Conservation (phyloP, 2,329 filamentous ascomycete genomes). For the Sporothrix mexicana region DNA sequence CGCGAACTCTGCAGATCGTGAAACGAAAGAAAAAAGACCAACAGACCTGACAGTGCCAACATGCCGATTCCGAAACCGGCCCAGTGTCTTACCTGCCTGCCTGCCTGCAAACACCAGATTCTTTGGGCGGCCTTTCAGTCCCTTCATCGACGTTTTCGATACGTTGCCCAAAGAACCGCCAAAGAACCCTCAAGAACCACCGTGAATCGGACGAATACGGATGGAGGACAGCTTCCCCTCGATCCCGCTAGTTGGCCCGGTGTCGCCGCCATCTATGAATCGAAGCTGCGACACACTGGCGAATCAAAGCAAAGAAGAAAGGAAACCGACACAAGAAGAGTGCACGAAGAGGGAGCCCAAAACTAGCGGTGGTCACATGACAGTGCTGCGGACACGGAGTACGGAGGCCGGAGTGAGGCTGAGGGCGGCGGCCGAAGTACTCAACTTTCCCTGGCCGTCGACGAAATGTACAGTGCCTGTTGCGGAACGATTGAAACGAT, state of each 20-base stretch:
- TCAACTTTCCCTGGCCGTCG: neutral
- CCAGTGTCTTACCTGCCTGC: neutral
- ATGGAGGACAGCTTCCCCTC: too few species aligned
- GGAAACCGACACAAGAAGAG: too few species aligned
- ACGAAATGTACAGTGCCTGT: neutral
- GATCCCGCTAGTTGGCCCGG: too few species aligned
- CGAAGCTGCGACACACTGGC: neutral
- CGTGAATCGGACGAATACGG: too few species aligned
- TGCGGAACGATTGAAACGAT: neutral
- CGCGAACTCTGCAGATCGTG: neutral
- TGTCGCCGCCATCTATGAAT: neutral
- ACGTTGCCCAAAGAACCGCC: neutral
- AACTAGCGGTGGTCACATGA: neutral
- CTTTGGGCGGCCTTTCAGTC: neutral
- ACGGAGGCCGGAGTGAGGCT: neutral
- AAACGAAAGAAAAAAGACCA: neutral
- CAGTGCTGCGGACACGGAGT: slow-evolving; percentile 5
- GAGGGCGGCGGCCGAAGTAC: neutral
- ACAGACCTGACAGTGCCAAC: neutral
- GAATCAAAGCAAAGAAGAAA: neutral
- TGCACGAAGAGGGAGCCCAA: neutral
- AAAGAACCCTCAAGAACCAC: neutral
- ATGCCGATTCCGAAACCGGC: neutral
- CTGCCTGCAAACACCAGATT: neutral
- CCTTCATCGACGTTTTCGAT: neutral